Conservation (phyloP, 495 filamentous ascomycete genomes). For the Massariosphaeria phaeospora region DNA sequence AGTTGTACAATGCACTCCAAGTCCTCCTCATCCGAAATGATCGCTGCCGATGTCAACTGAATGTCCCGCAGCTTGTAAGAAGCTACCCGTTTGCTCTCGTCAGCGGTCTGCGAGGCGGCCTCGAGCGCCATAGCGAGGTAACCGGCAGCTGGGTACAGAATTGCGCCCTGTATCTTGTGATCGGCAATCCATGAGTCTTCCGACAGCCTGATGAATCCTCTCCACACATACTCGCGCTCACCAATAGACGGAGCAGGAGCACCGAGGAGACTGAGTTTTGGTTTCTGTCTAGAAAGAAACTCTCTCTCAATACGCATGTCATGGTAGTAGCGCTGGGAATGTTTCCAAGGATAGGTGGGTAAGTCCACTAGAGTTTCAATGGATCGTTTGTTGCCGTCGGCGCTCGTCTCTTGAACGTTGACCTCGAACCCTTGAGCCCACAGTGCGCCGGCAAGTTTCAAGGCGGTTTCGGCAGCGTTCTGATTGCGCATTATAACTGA, state of each 20-base stretch:
- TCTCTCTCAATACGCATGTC: not conserved
- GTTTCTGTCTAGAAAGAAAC: constrained; percentile 30
- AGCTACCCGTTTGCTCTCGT: constrained; percentile 2
- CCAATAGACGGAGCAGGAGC: constrained; percentile 46
- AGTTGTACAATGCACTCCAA: no score
- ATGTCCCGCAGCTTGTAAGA: constrained; percentile 4
- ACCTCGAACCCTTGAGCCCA: not conserved
- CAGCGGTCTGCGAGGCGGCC: not conserved
- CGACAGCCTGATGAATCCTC: not conserved
- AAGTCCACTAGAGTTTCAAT: not conserved
- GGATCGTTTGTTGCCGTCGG: not conserved
- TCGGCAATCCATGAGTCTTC: constrained; percentile 13
- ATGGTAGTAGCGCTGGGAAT: not conserved
- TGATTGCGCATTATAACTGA: not conserved
- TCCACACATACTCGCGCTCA: constrained; percentile 42
- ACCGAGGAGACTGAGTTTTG: constrained; percentile 53
- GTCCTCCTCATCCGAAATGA: no score
- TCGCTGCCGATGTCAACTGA: no score
- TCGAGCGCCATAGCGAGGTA: constrained; percentile 17
- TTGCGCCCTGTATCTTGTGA: constrained; percentile 10
- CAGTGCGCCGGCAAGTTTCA: not conserved
- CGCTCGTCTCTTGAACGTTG: not conserved
- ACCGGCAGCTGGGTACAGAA: constrained; percentile 49
- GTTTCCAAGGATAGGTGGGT: not conserved
- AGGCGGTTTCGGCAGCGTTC: not conserved